Percentiles rank a stretch among this genome's conserved stretches.
phyloP scores from a whole-genome alignment of 2,329 filamentous ascomycete genomes.

The Penicillium sp. region DNA sequence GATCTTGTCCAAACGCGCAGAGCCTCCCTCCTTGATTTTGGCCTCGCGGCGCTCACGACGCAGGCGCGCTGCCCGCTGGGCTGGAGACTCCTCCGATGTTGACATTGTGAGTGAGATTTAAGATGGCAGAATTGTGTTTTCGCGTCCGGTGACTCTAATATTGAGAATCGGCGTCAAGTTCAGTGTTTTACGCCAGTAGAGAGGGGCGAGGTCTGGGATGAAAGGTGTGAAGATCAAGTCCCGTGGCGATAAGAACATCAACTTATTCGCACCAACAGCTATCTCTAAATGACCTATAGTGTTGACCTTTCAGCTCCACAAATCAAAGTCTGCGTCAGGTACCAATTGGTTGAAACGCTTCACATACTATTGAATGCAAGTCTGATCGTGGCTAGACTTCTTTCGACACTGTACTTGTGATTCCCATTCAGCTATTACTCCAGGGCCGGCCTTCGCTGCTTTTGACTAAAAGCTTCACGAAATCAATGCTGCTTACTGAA shows the following conservation, averaged over 20 bases:
- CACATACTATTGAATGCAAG: too few species aligned
- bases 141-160: neutral
- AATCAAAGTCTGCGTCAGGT: too few species aligned
- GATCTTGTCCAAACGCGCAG: conserved; percentile 61
- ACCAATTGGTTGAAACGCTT: too few species aligned
- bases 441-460: too few species aligned
- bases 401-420: too few species aligned
- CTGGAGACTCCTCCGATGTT: conserved; percentile 44
- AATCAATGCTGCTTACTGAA: too few species aligned
- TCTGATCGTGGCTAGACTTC: too few species aligned
- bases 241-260: conserved; percentile 20
- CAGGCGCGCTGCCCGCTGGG: conserved; percentile 55
- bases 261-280: neutral
- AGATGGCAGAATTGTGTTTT: neutral
- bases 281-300: too few species aligned
- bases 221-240: conserved; percentile 1
- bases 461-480: too few species aligned
- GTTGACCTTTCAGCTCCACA: too few species aligned
- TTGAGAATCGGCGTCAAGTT: neutral
- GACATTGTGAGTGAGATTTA: conserved; percentile 28
- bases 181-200: neutral
- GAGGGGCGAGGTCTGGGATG: neutral
- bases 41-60: conserved; percentile 63
- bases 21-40: conserved; percentile 59
- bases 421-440: too few species aligned